Evolutionary conservation across 1,284 basidiomycete genomes (phyloP).

Genomic region (Ganoderma multipileum): DNA sequence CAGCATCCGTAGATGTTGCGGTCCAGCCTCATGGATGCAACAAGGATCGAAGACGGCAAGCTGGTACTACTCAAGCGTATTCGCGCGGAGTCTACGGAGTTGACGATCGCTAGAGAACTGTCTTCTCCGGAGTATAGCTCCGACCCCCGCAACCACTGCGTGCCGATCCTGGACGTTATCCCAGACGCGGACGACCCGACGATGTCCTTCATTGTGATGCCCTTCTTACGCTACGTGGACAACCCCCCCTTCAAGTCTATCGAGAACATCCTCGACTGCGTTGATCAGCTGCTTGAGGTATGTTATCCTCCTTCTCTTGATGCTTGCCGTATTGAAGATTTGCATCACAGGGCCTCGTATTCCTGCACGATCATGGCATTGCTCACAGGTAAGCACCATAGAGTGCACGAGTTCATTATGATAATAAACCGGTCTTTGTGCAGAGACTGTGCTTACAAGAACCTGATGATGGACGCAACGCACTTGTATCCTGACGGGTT

Average conservation of each 20-base stretch:
- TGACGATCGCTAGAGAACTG: slow-evolving; percentile 30
- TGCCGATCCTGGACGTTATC: slow-evolving; percentile 42
- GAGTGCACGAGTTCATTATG: not conserved
- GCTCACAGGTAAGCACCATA: slow-evolving; percentile 33
- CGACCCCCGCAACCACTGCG: slow-evolving; percentile 40
- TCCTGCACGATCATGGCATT: slow-evolving; percentile 35
- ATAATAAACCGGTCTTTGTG: not conserved
- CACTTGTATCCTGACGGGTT: slow-evolving; percentile 34
- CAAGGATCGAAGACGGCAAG: slow-evolving; percentile 31
- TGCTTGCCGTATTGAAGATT: not conserved
- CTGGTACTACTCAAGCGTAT: slow-evolving; percentile 39
- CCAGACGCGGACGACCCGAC: slow-evolving; percentile 23
- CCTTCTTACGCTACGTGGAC: slow-evolving; percentile 36
- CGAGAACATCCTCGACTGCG: slow-evolving; percentile 38
- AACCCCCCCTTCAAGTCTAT: slow-evolving; percentile 32
- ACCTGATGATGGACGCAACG: slow-evolving; percentile 39
- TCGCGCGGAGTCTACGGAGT: slow-evolving; percentile 26
- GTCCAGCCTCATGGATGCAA: slow-evolving; percentile 38
- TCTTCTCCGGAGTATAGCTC: slow-evolving; percentile 14
- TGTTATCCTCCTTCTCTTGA: no score
- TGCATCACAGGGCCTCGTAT: slow-evolving; percentile 34
- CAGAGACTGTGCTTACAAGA: slow-evolving; percentile 33
- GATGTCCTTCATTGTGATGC: slow-evolving; percentile 40
- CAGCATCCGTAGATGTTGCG: not conserved
- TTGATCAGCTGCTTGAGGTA: slow-evolving; percentile 38